Evolutionary conservation across 2,329 filamentous ascomycete species (phyloP).

Genomic region (Epichloe glyceriae): DNA sequence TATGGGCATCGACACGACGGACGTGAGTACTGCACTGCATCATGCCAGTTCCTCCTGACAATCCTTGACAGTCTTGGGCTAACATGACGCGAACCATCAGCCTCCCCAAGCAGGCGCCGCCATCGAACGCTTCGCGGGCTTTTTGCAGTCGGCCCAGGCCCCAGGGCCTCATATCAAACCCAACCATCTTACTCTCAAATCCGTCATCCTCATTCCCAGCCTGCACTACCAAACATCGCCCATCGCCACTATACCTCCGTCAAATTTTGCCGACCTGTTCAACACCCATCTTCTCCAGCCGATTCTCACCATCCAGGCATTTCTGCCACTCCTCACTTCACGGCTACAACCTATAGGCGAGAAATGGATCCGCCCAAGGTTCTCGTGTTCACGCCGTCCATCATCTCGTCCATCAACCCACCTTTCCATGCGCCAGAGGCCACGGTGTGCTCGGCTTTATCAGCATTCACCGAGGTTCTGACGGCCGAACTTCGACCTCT

Average conservation of each 20-base stretch:
- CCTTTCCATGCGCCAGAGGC: conserved; percentile 79
- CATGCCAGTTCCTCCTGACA: neutral
- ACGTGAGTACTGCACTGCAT: conserved; percentile 37
- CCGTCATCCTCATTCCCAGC: conserved; percentile 73
- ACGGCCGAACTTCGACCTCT: conserved; percentile 66
- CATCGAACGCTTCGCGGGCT: conserved; percentile 57
- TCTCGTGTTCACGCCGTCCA: conserved; percentile 65
- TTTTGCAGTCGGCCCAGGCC: conserved; percentile 61
- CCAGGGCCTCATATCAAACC: conserved; percentile 64
- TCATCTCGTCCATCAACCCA: conserved; percentile 66
- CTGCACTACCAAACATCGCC: conserved; percentile 69
- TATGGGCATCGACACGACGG: conserved; percentile 68
- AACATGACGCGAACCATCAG: conserved; percentile 24
- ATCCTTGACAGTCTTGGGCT: neutral
- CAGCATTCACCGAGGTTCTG: conserved; percentile 71
- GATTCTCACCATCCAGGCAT: conserved; percentile 76
- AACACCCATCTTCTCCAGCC: conserved; percentile 87
- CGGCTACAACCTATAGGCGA: conserved; percentile 41
- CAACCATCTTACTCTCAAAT: conserved; percentile 64
- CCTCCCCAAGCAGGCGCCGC: conserved; percentile 54
- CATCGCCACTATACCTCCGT: conserved; percentile 72
- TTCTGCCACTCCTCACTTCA: conserved; percentile 64
- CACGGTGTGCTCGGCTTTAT: conserved; percentile 72
- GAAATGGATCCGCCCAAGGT: conserved; percentile 47
- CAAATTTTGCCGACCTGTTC: conserved; percentile 76